These are phyloP conservation scores for Coniochaeta sp. DNA, from an alignment of 2,329 filamentous ascomycete species.

Conservation along the genomic window DNA sequence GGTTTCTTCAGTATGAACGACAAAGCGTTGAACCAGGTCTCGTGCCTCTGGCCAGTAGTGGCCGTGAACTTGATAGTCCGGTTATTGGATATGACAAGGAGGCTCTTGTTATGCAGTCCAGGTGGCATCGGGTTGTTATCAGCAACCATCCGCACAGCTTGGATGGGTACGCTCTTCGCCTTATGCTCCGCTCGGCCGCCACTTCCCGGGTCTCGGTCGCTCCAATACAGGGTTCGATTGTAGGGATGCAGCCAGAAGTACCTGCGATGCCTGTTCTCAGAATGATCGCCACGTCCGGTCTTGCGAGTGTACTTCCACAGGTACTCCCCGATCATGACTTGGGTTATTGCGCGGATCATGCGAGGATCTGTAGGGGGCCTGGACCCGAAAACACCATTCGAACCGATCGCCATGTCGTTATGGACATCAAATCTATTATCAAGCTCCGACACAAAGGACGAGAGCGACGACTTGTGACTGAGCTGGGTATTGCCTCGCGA, in stretches of 20 bases:
- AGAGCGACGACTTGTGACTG: conserved; percentile 74
- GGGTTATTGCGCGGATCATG: conserved; percentile 98
- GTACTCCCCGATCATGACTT: conserved; percentile 99
- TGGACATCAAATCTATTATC: conserved; percentile 83
- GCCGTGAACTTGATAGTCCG: conserved; percentile 91
- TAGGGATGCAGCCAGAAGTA: conserved; percentile 99
- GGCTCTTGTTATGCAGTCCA: conserved; percentile 86
- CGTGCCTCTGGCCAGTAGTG: conserved; percentile 85
- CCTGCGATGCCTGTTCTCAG: conserved; percentile 79
- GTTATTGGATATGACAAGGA: conserved; percentile 83
- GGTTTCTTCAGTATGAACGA: conserved; percentile 85
- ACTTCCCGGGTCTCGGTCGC: conserved; percentile 74
- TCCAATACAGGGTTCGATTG: conserved; percentile 95
- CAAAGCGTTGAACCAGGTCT: conserved; percentile 97
- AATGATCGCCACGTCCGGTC: conserved; percentile 80
- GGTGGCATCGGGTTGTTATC: conserved; percentile 96
- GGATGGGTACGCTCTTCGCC: conserved; percentile 87
- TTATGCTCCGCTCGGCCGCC: conserved; percentile 69
- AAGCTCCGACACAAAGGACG: conserved; percentile 90
- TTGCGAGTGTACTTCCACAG: conserved; percentile 99
- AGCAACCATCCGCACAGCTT: conserved; percentile 82
- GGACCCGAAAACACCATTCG: conserved; percentile 48
- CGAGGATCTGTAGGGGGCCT: conserved; percentile 72
- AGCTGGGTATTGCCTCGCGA: conserved; percentile 27
- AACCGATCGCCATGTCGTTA: conserved; percentile 43